phyloP scores from a whole-genome alignment of 1,284 basidiomycete species.

The Ustilago xerochloae region DNA sequence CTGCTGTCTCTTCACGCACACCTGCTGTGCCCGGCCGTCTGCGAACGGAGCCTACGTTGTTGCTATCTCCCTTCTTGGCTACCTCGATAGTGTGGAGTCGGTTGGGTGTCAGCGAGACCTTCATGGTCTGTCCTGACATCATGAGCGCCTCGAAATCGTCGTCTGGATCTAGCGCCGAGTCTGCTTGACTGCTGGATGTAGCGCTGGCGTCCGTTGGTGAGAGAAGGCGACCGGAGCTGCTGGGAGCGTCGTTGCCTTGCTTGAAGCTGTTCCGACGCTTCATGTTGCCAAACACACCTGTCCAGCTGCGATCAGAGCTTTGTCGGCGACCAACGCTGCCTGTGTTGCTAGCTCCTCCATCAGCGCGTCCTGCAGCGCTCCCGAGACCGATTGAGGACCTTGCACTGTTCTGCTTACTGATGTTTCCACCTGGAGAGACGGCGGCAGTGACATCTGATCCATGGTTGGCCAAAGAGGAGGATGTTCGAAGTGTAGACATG shows the following conservation, averaged over 20 bases:
- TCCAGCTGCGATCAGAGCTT: slow-evolving; percentile 48
- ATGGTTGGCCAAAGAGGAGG: slow-evolving; percentile 23
- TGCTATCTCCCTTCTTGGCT: slow-evolving; percentile 33
- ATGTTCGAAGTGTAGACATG: slow-evolving; percentile 27
- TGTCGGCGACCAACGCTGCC: slow-evolving; percentile 27
- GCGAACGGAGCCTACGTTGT: slow-evolving; percentile 21
- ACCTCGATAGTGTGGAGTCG: slow-evolving; percentile 61
- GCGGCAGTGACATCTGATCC: background rate
- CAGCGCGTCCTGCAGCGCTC: background rate
- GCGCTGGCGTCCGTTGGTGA: slow-evolving; percentile 6
- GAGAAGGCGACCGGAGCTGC: slow-evolving; percentile 10
- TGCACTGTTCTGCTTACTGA: background rate
- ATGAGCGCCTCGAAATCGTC: slow-evolving; percentile 63
- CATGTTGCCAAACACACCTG: slow-evolving; percentile 46
- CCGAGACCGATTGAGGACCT: background rate
- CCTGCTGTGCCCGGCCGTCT: slow-evolving; percentile 43
- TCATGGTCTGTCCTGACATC: slow-evolving; percentile 60
- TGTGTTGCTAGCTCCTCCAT: slow-evolving; percentile 1
- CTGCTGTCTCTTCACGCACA: slow-evolving; percentile 20
- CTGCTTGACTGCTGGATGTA: background rate
- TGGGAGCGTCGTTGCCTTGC: slow-evolving; percentile 38
- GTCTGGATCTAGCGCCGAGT: slow-evolving; percentile 36
- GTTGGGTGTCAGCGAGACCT: slow-evolving; percentile 87
- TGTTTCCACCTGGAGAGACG: slow-evolving; percentile 5
- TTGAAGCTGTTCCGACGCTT: slow-evolving; percentile 58